A percentile compares a stretch with the other conserved stretches of the same genome.
Conservation (phyloP, 306 rosid genomes). For the Ceratonia siliqua region DNA sequence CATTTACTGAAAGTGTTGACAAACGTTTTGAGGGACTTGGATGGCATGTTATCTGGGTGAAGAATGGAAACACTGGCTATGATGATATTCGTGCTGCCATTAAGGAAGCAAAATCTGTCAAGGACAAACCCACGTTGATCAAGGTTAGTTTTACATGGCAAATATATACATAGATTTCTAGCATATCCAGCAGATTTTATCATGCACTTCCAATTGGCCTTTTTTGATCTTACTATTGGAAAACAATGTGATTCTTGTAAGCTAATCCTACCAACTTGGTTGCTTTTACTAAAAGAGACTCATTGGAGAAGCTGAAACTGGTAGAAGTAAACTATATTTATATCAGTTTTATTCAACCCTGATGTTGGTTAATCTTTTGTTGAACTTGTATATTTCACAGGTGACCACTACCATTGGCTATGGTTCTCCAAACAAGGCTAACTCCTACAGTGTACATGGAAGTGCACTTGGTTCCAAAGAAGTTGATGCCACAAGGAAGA, state of each 20-base stretch:
- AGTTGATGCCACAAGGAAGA: slow-evolving; percentile 95
- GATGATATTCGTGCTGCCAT: slow-evolving; percentile 98
- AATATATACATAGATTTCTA: no score
- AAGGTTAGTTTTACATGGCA: slow-evolving; percentile 68
- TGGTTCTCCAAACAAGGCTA: slow-evolving; percentile 98
- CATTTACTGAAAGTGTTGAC: slow-evolving; percentile 88
- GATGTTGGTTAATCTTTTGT: slow-evolving; percentile 1
- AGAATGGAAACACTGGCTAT: slow-evolving; percentile 93
- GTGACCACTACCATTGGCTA: slow-evolving; percentile 95
- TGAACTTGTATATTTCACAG: slow-evolving; percentile 47
- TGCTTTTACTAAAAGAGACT: neutral
- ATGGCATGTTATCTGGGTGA: slow-evolving; percentile 97
- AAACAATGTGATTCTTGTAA: neutral
- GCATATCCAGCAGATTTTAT: slow-evolving; percentile 4
- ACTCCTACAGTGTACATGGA: slow-evolving; percentile 97
- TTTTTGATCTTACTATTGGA: neutral
- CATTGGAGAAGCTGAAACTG: slow-evolving; percentile 14
- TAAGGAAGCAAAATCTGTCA: slow-evolving; percentile 89
- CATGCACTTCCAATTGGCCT: neutral
- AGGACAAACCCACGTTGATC: slow-evolving; percentile 87
- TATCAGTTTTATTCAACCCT: neutral
- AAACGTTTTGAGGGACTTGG: slow-evolving; percentile 94
- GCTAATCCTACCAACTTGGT: neutral
- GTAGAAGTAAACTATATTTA: neutral
- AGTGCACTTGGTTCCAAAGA: slow-evolving; percentile 98